Evolutionary conservation across 208 protist genomes (phyloP), one percentile per base, ranked within the genome.

Genomic region (Perkinsela sp.): DNA sequence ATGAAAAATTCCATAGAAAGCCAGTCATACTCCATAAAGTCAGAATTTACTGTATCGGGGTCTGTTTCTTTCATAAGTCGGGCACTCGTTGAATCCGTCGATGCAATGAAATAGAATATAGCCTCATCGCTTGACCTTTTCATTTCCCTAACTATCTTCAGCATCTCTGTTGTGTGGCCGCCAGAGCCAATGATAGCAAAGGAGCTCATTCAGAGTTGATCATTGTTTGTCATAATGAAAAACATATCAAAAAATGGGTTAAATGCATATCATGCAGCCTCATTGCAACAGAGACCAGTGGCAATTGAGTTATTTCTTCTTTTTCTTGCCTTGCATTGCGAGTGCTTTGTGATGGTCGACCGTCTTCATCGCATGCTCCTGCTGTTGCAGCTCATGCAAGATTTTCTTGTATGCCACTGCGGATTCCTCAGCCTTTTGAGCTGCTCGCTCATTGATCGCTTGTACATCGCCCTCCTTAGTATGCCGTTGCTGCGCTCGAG

Each of bases 151-250:
- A 93, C 77, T 32, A 71, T 57, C 66, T 85, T 80, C 75, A 93
- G 75, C 88, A 93, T 93, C 71, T 93, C 88, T 57, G 80, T 87
- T 0, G 88, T 93, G 77, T 93, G 88, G 22, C 88, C 88, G 30
- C 88, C 88, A 69, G 85, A 90, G 66, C 88, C 88, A 30, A 93
- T 75, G 28, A 93, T 85, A 15, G 88, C 80, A 67, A 80, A 76
- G 0, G 91, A 77, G 69, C 73, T 80, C 66, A 85, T 72, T 30
- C 71, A 70, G 15, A 66, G 28, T 30, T 68, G 40, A 6, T 28
- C 32, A 29, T 31, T 29, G 28, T n/a, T n/a, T n/a, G n/a, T n/a
- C n/a, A n/a, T n/a, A n/a, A n/a, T n/a, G n/a, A n/a, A n/a, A n/a
- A n/a, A n/a, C n/a, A n/a, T n/a, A n/a, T n/a, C n/a, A n/a, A n/a